Evolutionary conservation across 1,284 basidiomycete species (phyloP), one percentile per base, ranked within the genome.

Genomic region (Neolentinus lepideus): DNA sequence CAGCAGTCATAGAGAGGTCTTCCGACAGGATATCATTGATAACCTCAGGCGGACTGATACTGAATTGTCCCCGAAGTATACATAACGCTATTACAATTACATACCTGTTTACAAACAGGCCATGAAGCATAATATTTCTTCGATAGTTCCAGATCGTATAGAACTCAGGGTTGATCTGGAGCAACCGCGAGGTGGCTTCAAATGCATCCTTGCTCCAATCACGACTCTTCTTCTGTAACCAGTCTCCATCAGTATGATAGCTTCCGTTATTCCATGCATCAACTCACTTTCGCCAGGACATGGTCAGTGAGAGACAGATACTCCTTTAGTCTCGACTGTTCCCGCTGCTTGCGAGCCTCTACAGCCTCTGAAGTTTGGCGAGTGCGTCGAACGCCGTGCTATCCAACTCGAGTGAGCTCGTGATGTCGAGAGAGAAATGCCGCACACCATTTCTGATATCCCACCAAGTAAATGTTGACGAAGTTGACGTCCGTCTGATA

Each of bases 91-190:
- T 21, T 6, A 31, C 12, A 31, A 12, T 12, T n/a, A 43, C n/a
- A 54, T 59, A 92, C 91, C 80, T 81, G 14, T 69, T 61, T 11
- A 80, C 78, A 64, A 95, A 92, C 43, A 92, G 71, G 3, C 86
- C 88, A n/a, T 83, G 71, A 29, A 85, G 67, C 19, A 95, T 71
- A 59, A 95, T 92, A 52, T 81, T 75, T 26, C 94, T 77, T 46
- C 94, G 79, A 69, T 93, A 94, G 70, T 95, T 95, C 94, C 94
- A 97, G 48, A 92, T 74, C 0, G 93, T 94, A 69, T 95, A 96
- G 67, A 93, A 92, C 69, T 95, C 93, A 4, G 92, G 91, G 66
- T 95, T 94, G 54, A 86, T 62, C 58, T 87, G 82, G 9, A 95
- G 80, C n/a, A 94, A 70, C 27, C 75, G 75, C n/a, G 83, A 85